Base-by-base conservation (phyloP, 331 rosid genomes). In the Telfairia occidentalis region DNA sequence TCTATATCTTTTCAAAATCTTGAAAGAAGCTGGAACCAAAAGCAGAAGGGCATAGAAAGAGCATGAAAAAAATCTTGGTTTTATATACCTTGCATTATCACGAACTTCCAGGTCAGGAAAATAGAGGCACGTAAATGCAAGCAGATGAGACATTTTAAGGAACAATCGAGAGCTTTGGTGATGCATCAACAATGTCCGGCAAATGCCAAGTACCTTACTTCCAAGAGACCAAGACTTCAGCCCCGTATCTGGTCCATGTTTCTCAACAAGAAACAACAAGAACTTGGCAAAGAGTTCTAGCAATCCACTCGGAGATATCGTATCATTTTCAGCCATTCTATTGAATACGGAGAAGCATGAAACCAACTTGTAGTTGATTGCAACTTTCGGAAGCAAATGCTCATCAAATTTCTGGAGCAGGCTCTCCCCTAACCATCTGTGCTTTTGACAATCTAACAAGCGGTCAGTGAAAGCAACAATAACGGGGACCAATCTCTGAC, bases 31-130 rank as follows among this genome's bases (percentile, higher is more conserved):
- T 30, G 30, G 5, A 30, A 18, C 55, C 12, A 66, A 32, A 3
- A n/a, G n/a, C n/a, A n/a, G 21, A 67, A 43, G 26, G 69, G 21
- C 55, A 45, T 59, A 53, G 74, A 24, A 58, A 63, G 59, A 40
- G 38, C n/a, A 58, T 6, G 35, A 42, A 5, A 69, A 69, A 2
- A 30, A 70, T 67, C 64, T 69, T 38, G 60, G 65, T 34, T 38
- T 38, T 48, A 34, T 71, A 73, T 88, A 94, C 98, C 97, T 94
- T 74, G 98, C 91, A 88, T 85, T 91, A 78, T 94, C 98, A 40
- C 98, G 97, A 75, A 88, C 89, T 84, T 94, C 98, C 87, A 94
- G 71, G 85, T 94, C 98, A 76, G 97, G 98, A 83, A 86, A 94
- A 82, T 82, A 87, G 64, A 94, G 90, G 79, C 97, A 89, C 43